Evolutionary conservation across 192 early-diverging fungal species (phyloP), one percentile per base, ranked within the genome.

Genomic region (Linnemannia elongata): DNA sequence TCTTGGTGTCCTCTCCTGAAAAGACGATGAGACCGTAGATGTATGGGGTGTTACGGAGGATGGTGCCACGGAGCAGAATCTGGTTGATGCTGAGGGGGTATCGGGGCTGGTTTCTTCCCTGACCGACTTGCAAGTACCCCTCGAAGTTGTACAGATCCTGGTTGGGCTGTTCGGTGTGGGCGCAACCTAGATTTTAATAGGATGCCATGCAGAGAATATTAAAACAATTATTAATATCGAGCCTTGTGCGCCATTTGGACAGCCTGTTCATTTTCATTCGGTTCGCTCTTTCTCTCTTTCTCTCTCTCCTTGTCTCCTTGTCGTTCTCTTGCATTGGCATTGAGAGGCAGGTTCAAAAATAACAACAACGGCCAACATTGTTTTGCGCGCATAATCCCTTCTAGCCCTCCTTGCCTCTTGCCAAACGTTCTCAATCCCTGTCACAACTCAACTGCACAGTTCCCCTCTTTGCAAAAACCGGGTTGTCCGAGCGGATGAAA

Each of bases 111-210:
- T 79, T 74, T 27, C 75, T 78, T 55, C 84, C 87, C 55, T 89
- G 88, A 71, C 87, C 87, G 20, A 95, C 68, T 82, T 95, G 91
- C 74, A 96, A 89, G 80, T 89, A 95, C 18, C 96, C 96, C 70
- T 97, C 96, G 87, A 97, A 96, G 88, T 92, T 93, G 91, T 97
- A 96, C 57, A 97, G 85, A 79, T 97, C 95, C 35, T 94, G 91
- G 74, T 95, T 95, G 39, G 96, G 94, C 47, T 91, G 88, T 89
- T 97, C 96, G 0, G 95, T 93, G 18, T 93, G 90, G 24, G 95
- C 85, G 41, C 76, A 85, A 54, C 82, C 90, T 90, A 81, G 24
- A 73, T 47, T 33, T 63, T 55, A 45, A 73, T 38, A 15, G 27
- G 30, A 27, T n/a, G 44, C 30, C 8, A 66, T 66, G 30, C 30